Evolutionary conservation across 2,329 filamentous ascomycete species (phyloP).

Genomic region (Thielaviopsis musarum): DNA sequence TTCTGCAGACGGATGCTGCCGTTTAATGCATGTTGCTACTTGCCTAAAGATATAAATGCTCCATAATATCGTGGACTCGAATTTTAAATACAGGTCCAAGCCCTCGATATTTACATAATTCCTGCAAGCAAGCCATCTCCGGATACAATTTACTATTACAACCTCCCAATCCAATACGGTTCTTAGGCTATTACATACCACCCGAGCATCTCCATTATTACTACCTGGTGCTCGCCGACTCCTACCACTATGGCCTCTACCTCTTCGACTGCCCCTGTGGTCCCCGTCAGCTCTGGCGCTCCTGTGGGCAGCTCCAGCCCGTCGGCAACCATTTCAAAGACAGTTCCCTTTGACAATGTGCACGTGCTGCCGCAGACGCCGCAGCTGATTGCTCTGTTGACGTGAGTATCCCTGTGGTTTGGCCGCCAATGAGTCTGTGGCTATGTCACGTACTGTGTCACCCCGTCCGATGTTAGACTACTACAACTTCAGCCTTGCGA

Average conservation of each 20-base stretch:
- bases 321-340: conserved; percentile 72
- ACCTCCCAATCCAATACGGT: too few relatives aligned
- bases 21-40: too few relatives aligned
- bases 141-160: too few relatives aligned
- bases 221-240: not conserved
- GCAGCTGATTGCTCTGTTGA: conserved; percentile 90
- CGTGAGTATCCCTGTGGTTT: conserved; percentile 45
- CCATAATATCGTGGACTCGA: not conserved
- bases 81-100: not conserved
- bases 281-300: conserved; percentile 58
- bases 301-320: conserved; percentile 61
- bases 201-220: not conserved
- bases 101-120: not conserved
- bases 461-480: conserved; percentile 3
- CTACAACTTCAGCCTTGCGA: not conserved
- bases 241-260: conserved; percentile 13
- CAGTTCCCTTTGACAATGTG: conserved; percentile 70
- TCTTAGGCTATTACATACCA: too few relatives aligned
- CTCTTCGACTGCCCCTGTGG: conserved; percentile 24
- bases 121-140: too few relatives aligned
- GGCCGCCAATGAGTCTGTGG: not conserved
- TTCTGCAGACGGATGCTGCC: too few relatives aligned
- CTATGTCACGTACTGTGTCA: not conserved
- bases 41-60: too few relatives aligned
- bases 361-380: conserved; percentile 83